Base-by-base conservation (phyloP, 2,329 filamentous ascomycete species). In the Whalleya microplaca region DNA sequence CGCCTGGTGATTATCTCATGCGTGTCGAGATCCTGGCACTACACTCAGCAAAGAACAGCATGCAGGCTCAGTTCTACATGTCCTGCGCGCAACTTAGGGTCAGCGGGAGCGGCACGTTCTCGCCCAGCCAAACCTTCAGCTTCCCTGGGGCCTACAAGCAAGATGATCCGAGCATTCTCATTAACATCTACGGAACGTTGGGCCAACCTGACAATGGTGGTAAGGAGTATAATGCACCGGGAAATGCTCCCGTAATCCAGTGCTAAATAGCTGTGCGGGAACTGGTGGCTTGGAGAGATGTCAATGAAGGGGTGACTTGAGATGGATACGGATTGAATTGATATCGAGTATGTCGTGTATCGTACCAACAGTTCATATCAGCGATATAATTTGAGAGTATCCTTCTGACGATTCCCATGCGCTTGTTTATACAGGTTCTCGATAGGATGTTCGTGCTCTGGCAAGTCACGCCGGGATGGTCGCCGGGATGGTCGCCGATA, bases 1-100 rank as follows among this genome's bases (percentile, higher is more conserved):
- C 81, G 2, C 73, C 79, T 1, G 82, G 82, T 44, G 74, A 84
- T 48, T 84, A 84, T 62, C 76, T 85, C 23, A 71, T 85, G 66
- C 76, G 82, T 43, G 78, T 80, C 23, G 82, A 85, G 72, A 74
- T 80, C 29, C 74, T 84, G 42, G 81, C 81, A 6, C 73, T 84
- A 44, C 81, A 84, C 70, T 76, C 77, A 18, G 81, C 81, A 16
- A 69, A 70, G 55, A 66, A 57, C 12, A 55, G 57, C 14, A 75
- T 71, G 50, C 69, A 66, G 16, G 75, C 75, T 0, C 76, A 78
- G 67, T 78, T 78, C 68, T 78, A 78, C 72, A 72, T 73, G 64
- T 73, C 71, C 44, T 78, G 76, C 60, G 73, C 74, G n/a, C 76
- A 78, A 66, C 67, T 77, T 59, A 72, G 69, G 48, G 67, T 76